Evolutionary conservation across 2,329 filamentous ascomycete genomes (phyloP), one percentile per base, ranked within the genome.

Genomic region (Bipolaris oryzae): DNA sequence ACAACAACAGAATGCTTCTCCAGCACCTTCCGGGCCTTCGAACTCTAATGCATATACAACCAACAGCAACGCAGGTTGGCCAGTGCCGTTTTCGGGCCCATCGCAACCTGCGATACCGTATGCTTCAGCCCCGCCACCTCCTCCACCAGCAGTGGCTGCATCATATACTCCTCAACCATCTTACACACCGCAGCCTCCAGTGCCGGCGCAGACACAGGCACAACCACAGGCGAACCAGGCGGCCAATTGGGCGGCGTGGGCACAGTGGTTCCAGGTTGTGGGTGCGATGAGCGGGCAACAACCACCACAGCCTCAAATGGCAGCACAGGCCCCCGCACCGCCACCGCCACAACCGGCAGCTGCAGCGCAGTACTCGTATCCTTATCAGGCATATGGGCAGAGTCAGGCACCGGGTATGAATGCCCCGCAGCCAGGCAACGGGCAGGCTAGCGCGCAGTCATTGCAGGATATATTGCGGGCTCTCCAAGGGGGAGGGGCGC

Each of bases 401-500:
- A 64, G 57, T 21, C 53, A 62, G 18, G 64, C 62, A 6, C 64
- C 70, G 2, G 60, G 58, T 15, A 57, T 66, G 1, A 63, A 69
- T 9, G 47, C 61, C 2, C 62, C 53, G 35, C 55, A 62, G 47
- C 64, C 65, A 53, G 53, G 51, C 42, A 67, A 62, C 21, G 52
- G 60, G 21, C 72, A 74, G 57, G 60, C 50, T 25, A 59, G 58
- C 15, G 65, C 57, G 10, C 65, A 62, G 45, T 69, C 69, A 16
- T 49, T 74, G 10, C 67, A 74, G 39, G 73, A 74, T 50, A 74
- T 75, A 23, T 53, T 75, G 20, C 62, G 72, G 47, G 65, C 66
- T 7, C 60, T 75, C 5, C 66, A 68, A 33, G 65, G 59, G n/a
- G 62, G 58, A 7, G 63, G 64, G 23, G 63, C 63, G 9, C 53